These are phyloP conservation scores for Penicillium goetzii DNA, from an alignment of 495 filamentous ascomycete genomes.

Conservation along the genomic window DNA sequence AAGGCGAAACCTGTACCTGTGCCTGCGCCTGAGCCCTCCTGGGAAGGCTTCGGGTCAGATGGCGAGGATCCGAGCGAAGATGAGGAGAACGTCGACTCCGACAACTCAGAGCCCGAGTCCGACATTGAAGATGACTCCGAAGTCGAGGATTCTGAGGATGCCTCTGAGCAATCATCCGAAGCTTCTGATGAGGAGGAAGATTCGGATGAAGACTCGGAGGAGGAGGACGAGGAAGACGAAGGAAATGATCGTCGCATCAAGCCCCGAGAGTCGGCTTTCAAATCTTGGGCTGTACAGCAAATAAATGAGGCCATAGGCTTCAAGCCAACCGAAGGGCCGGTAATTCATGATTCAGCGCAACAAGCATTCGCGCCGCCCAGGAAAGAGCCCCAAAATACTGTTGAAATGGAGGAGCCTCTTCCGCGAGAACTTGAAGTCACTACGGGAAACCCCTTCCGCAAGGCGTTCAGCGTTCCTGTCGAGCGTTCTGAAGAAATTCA, in stretches of 20 bases:
- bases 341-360: constrained; percentile 30
- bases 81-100: constrained; percentile 20
- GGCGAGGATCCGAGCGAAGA: constrained; percentile 35
- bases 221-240: constrained; percentile 33
- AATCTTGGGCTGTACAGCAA: constrained; percentile 86
- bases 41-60: constrained; percentile 64
- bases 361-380: constrained; percentile 35
- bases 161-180: constrained; percentile 28
- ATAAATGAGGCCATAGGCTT: constrained; percentile 76
- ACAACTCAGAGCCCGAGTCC: constrained; percentile 22
- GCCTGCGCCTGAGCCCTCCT: constrained; percentile 52
- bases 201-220: constrained; percentile 32
- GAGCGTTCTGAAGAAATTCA: constrained; percentile 74
- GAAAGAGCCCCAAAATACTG: constrained; percentile 42
- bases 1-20: constrained; percentile 37
- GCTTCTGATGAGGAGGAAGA: constrained; percentile 30
- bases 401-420: constrained; percentile 72
- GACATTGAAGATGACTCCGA: constrained; percentile 26
- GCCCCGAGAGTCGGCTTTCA: constrained; percentile 75
- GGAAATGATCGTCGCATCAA: constrained; percentile 43
- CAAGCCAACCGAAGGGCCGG: constrained; percentile 49
- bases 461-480: constrained; percentile 77
- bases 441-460: constrained; percentile 61
- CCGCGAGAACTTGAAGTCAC: constrained; percentile 72
- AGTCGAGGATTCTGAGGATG: constrained; percentile 25